Base-by-base conservation (phyloP, 2,329 filamentous ascomycete species). In the Talaromyces sp. region DNA sequence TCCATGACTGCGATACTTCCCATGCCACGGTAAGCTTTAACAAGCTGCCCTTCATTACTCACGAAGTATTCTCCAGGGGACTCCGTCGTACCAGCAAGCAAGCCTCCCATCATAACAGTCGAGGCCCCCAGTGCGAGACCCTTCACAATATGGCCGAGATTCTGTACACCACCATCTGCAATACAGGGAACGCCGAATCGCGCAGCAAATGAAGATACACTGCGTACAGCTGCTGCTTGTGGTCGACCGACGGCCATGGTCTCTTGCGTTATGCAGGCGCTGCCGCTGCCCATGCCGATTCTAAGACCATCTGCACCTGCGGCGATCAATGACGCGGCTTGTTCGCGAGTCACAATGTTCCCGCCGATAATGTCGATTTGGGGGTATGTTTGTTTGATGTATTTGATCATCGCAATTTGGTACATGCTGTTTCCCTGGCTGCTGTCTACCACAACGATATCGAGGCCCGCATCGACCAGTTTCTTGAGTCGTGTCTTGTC, bases 1-100 rank as follows among this genome's bases (percentile, higher is more conserved):
- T 97, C 92, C 94, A 99, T 99, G 63, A 94, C 94, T 68, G 97
- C 94, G 71, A 99, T 99, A 76, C 88, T 92, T 63, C 94, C 94
- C 94, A 99, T 99, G 55, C 94, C 94, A 76, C 94, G 90, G 83
- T 99, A 99, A 36, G 94, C 92, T 84, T 99, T 99, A 76, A 99
- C 93, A 49, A 99, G 87, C 83, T 97, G 95, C 61, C 94, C 94
- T 77, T 97, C 93, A 56, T 90, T 88, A 69, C 90, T 96, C 65
- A 99, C 91, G 70, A 96, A 97, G 63, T 95, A 97, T 61, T 93
- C 92, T 61, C 94, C 95, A 32, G 94, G 94, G 33, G 93, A 97
- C 79, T 99, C 94, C 36, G 93, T 97, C 59, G 94, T 97, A 72
- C 95, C 94, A 47, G 94, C 94, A 61, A 99, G 84, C 47, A 99